Base-by-base conservation (phyloP, 2,329 filamentous ascomycete species). In the Cryphonectria nitschkei region DNA sequence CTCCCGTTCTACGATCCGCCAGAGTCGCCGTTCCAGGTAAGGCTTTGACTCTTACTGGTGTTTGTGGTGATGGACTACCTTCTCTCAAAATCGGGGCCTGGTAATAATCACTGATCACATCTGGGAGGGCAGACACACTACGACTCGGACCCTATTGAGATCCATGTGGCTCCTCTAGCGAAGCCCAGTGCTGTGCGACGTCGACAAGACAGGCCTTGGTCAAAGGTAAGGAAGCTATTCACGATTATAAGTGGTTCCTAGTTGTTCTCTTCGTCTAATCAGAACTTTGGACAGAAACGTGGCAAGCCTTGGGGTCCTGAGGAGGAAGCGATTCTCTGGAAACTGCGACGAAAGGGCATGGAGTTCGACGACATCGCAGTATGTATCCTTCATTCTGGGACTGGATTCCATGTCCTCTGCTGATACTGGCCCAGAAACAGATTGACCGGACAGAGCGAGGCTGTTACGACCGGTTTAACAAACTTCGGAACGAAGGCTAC, bases 381-480 rank as follows among this genome's bases (percentile, higher is more conserved):
- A 61, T n/a, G 69, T 26, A 65, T 14, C 34, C 16, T 29, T 4
- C 2, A 3, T 16, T 11, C 9, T n/a, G 16, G 1, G 5, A 1
- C n/a, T 16, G 2, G 0, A 9, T 29, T n/a, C 16, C 8, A 2
- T 37, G 0, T 3, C 26, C 4, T 16, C 13, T 0, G 29, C 26
- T 9, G 13, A 50, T 32, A 2, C 22, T 3, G 29, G 29, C 32
- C 32, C 14, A 73, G 71, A 67, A 64, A 19, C 66, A 68, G 2
- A 73, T 73, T 32, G 71, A 73, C 29, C 66, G 71, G 19, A 73
- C 71, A 2, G 71, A 73, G 43, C 62, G 71, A 41, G 71, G 71
- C 1, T 73, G 71, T 14, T 73, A 73, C 16, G 71, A 73, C 14
- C 69, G 71, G 7, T 73, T 67, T 41, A 73, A 73, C n/a, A 73